A percentile compares a stretch with the other conserved stretches of the same genome.
These are phyloP conservation scores for Besnoitia besnoiti DNA, from an alignment of 169 alveolate genomes.

Conservation along the genomic window DNA sequence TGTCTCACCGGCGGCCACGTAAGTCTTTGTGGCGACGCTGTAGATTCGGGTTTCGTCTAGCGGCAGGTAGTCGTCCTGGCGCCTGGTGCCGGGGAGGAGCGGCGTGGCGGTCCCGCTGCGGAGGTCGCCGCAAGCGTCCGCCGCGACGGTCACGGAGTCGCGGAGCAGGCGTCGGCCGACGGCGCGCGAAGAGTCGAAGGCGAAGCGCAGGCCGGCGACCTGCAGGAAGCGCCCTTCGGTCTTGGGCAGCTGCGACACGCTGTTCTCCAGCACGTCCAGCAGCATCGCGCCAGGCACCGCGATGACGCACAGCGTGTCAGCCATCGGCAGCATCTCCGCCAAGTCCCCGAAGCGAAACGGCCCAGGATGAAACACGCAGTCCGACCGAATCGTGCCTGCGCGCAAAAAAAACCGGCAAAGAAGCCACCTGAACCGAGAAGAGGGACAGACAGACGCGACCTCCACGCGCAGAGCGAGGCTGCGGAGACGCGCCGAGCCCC, in stretches of 20 bases:
- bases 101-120: conserved; percentile 26
- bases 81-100: neutral
- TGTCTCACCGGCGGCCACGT: conserved; percentile 61
- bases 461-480: too few relatives aligned
- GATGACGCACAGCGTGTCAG: conserved; percentile 81
- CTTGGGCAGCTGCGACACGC: conserved; percentile 84
- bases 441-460: too few relatives aligned
- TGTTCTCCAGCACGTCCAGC: conserved; percentile 77
- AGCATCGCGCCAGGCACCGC: conserved; percentile 77
- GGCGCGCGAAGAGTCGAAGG: conserved; percentile 70
- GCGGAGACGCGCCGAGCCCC: neutral
- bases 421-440: too few relatives aligned
- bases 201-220: conserved; percentile 80
- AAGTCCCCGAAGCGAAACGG: conserved; percentile 76
- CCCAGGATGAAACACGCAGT: conserved; percentile 82
- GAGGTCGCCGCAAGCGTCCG: conserved; percentile 27
- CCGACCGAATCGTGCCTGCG: conserved; percentile 86
- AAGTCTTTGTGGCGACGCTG: conserved; percentile 66
- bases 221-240: conserved; percentile 89
- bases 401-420: neutral
- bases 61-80: conserved; percentile 55
- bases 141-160: conserved; percentile 70
- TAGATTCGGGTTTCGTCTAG: conserved; percentile 68
- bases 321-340: conserved; percentile 83
- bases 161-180: conserved; percentile 75